phyloP scores from a whole-genome alignment of 1,284 basidiomycete species.

The Apiotrichum gracile region DNA sequence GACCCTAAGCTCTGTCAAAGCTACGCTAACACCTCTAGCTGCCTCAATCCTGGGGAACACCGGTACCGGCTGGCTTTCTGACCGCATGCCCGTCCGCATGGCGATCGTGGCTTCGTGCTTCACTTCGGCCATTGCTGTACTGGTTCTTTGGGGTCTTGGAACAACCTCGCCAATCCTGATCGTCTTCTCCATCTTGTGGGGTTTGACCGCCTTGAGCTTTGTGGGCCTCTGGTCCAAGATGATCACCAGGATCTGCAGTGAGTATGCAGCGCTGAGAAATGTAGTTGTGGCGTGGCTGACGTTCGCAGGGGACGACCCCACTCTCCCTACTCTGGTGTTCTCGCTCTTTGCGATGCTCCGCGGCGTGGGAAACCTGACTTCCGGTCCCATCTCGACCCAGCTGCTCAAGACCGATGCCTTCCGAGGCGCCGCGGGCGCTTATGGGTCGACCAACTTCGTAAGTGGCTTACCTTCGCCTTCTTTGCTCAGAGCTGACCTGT shows the following conservation, averaged over 20 bases:
- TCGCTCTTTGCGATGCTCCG: conserved; percentile 35
- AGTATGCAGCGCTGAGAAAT: neutral
- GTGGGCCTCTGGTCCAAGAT: conserved; percentile 30
- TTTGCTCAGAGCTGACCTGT: neutral
- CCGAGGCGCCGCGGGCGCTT: conserved; percentile 31
- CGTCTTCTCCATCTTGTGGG: conserved; percentile 29
- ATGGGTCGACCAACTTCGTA: conserved; percentile 33
- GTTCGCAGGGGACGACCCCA: conserved; percentile 30
- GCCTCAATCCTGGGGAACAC: conserved; percentile 41
- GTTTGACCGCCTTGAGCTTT: conserved; percentile 27
- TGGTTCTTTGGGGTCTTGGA: conserved; percentile 45
- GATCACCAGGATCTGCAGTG: conserved; percentile 24
- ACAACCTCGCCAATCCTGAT: conserved; percentile 25
- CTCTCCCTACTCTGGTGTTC: conserved; percentile 29
- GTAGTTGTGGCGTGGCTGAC: neutral
- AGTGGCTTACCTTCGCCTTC: too few relatives aligned
- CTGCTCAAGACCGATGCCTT: conserved; percentile 25
- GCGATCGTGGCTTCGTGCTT: conserved; percentile 34
- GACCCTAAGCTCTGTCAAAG: neutral
- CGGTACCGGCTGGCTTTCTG: conserved; percentile 37
- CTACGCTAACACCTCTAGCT: conserved; percentile 12
- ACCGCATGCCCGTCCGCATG: conserved; percentile 27
- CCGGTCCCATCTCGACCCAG: conserved; percentile 34
- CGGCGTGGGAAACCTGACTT: conserved; percentile 43
- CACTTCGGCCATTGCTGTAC: conserved; percentile 30